Percentiles rank a stretch among this genome's conserved stretches.
These are phyloP conservation scores for Lasiodiplodia hormozganensis DNA, from an alignment of 2,329 filamentous ascomycete species.

Conservation along the genomic window DNA sequence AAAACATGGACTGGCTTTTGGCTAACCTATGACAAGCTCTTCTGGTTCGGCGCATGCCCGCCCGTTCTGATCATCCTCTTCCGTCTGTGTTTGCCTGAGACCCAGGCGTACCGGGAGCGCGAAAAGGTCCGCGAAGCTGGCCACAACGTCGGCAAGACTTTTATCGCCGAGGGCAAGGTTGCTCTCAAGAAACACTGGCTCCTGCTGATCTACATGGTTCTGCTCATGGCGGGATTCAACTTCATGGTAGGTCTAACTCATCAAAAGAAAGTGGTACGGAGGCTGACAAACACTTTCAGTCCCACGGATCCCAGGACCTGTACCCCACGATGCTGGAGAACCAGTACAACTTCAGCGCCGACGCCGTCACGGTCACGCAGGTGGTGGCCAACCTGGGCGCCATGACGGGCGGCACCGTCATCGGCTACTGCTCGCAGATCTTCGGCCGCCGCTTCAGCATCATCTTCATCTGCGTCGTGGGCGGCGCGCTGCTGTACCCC, in stretches of 20 bases:
- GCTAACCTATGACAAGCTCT: slow-evolving; percentile 56
- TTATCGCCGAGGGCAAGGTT: slow-evolving; percentile 78
- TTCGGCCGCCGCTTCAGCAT: slow-evolving; percentile 57
- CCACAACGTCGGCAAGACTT: slow-evolving; percentile 68
- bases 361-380: slow-evolving; percentile 57
- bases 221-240: slow-evolving; percentile 91
- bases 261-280: slow-evolving; percentile 29
- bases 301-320: slow-evolving; percentile 74
- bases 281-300: slow-evolving; percentile 40
- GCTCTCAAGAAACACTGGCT: slow-evolving; percentile 82
- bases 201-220: slow-evolving; percentile 78
- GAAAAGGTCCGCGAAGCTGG: slow-evolving; percentile 67
- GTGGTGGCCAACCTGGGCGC: slow-evolving; percentile 59
- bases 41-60: slow-evolving; percentile 86
- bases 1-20: neutral
- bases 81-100: slow-evolving; percentile 80
- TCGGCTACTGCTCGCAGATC: slow-evolving; percentile 55
- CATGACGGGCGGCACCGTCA: slow-evolving; percentile 54
- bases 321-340: slow-evolving; percentile 68
- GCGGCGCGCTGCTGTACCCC: slow-evolving; percentile 81
- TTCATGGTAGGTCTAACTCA: slow-evolving; percentile 65
- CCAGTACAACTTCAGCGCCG: slow-evolving; percentile 61
- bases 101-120: slow-evolving; percentile 72
- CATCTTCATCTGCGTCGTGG: slow-evolving; percentile 61
- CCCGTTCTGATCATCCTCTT: slow-evolving; percentile 82